Conservation (phyloP, 1,139 yeast genomes). For the Candida tunisiensis region DNA sequence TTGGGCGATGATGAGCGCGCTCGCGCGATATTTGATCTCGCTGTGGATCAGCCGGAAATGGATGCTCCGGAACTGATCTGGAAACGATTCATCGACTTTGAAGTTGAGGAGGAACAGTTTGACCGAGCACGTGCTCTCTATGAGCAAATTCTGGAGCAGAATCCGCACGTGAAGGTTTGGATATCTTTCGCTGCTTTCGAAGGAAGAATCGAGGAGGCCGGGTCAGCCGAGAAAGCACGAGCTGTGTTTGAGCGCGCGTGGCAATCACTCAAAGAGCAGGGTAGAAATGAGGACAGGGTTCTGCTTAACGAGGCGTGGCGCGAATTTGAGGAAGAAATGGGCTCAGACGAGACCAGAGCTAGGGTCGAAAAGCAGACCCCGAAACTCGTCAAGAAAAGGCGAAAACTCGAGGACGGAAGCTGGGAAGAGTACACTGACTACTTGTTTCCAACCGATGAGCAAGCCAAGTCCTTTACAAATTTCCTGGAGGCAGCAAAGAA, state of each 20-base stretch:
- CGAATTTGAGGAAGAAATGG: conserved; percentile 50
- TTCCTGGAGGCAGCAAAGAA: conserved; percentile 48
- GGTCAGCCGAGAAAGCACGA: conserved; percentile 37
- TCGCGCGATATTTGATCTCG: conserved; percentile 42
- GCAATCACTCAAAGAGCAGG: conserved; percentile 22
- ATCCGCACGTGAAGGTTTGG: conserved; percentile 33
- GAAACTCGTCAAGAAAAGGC: conserved; percentile 31
- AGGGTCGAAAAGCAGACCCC: conserved; percentile 38
- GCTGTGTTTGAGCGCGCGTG: conserved; percentile 40
- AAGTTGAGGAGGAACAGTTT: conserved; percentile 41
- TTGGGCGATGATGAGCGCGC: conserved; percentile 60
- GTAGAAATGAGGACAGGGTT: conserved; percentile 30
- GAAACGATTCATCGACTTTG: conserved; percentile 38
- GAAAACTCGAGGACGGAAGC: conserved; percentile 27
- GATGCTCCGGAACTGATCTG: conserved; percentile 26
- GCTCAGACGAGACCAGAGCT: conserved; percentile 24
- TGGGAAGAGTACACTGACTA: conserved; percentile 46
- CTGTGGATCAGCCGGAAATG: conserved; percentile 18
- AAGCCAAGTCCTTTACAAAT: conserved; percentile 25
- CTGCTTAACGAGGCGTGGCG: conserved; percentile 45
- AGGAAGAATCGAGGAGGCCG: conserved; percentile 22
- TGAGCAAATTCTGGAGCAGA: conserved; percentile 23
- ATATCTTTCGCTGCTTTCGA: conserved; percentile 58
- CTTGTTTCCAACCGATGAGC: conserved; percentile 36
- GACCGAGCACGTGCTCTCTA: conserved; percentile 38